Evolutionary conservation across 129 eudicot genomes (phyloP), one percentile per base, ranked within the genome.

Genomic region (Saussurea involucrata): DNA sequence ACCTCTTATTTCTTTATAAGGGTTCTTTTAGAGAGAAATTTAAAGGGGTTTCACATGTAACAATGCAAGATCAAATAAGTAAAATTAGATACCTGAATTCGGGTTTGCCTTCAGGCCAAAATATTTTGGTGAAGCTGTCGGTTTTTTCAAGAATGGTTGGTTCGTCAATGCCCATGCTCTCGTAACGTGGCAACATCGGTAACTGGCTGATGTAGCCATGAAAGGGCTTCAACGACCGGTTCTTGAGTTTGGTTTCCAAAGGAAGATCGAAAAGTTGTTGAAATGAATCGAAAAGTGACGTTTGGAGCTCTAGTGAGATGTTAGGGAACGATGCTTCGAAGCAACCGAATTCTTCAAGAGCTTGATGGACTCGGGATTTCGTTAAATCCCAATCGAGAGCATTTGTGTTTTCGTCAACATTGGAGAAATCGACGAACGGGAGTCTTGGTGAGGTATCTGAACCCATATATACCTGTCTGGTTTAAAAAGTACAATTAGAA

Each of bases 121-220:
- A 15, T 18, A 73, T 73, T 3, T 69, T 73, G 28, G 90, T 68
- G 83, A 86, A 86, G 74, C 76, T 77, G 67, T 89, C 74, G 11
- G 73, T 73, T 13, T 80, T 80, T 15, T 73, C 84, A 29, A n/a
- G 78, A 24, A 55, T n/a, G 12, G 68, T 72, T 1, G 85, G 80
- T 1, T 83, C 86, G 4, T 80, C 85, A 24, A 89, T 75, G 12
- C 88, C 90, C 88, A 89, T 66, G 82, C 93, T 86, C 60, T 89
- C 93, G 8, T 75, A 89, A 8, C 86, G 83, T 6, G 92, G 96
- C 36, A 85, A 86, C 76, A 66, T 34, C 0, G 90, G 83, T 71
- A 83, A 79, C 33, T 87, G 92, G 29, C 96, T 92, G 5, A 87
- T 83, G 9, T 90, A 90, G 66, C 96, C 96, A 76, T 88, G 91